phyloP scores from a whole-genome alignment of 768 basidiomycete species.

The Hemileccinum impolitum region DNA sequence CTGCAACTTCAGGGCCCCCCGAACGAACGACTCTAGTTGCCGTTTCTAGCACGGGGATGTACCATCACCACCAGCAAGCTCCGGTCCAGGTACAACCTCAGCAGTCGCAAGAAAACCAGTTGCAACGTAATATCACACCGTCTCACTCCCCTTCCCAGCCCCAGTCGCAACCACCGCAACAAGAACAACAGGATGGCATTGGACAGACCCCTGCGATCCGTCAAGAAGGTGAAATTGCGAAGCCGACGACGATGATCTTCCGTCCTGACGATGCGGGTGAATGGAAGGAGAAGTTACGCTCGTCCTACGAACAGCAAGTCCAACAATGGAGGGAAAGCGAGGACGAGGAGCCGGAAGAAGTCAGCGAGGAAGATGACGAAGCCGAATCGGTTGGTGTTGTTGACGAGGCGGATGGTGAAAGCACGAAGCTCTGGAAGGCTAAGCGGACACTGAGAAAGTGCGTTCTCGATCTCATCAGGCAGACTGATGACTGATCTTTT shows the following conservation, averaged over 20 bases:
- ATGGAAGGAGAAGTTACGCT: slow-evolving; percentile 78
- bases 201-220: slow-evolving; percentile 10
- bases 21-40: slow-evolving; percentile 50
- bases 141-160: slow-evolving; percentile 35
- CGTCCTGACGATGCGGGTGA: slow-evolving; percentile 81
- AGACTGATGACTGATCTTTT: slow-evolving; percentile 3
- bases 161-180: slow-evolving; percentile 15
- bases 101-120: slow-evolving; percentile 32
- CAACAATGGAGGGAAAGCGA: slow-evolving; percentile 44
- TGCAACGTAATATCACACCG: slow-evolving; percentile 14
- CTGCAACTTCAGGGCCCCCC: slow-evolving; percentile 44
- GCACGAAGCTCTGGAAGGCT: slow-evolving; percentile 76
- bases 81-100: slow-evolving; percentile 26
- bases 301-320: slow-evolving; percentile 51
- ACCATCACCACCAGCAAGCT: slow-evolving; percentile 37
- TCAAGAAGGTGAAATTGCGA: slow-evolving; percentile 19
- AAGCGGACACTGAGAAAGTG: slow-evolving; percentile 88
- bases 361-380: slow-evolving; percentile 70
- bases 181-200: slow-evolving; percentile 18
- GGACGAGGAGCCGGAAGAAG: slow-evolving; percentile 57
- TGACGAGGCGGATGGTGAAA: slow-evolving; percentile 65
- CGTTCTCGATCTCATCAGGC: slow-evolving; percentile 35
- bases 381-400: slow-evolving; percentile 51
- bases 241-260: slow-evolving; percentile 70
- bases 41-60: slow-evolving; percentile 33